A percentile compares a stretch with the other conserved stretches of the same genome.
Conservation (phyloP, 768 basidiomycete species). For the Pseudohyphozyma bogoriensis region DNA sequence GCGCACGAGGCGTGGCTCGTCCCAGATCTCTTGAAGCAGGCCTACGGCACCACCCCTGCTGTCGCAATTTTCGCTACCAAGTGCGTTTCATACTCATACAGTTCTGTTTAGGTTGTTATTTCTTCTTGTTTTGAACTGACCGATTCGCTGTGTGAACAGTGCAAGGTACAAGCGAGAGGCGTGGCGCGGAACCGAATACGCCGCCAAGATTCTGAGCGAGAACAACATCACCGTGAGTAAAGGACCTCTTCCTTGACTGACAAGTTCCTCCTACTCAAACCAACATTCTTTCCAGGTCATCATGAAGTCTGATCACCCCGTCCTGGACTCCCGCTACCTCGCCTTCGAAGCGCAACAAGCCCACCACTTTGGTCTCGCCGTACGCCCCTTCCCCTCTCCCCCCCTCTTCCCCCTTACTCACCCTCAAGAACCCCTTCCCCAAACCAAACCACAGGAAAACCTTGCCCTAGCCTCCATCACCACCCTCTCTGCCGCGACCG, state of each 20-base stretch:
- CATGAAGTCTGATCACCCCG: conserved; percentile 38
- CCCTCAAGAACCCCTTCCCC: background rate
- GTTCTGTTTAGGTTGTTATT: too few species aligned
- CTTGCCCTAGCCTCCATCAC: conserved; percentile 53
- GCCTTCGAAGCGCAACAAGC: conserved; percentile 76
- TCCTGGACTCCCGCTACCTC: conserved; percentile 57
- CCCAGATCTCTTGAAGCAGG: conserved; percentile 60
- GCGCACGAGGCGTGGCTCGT: conserved; percentile 73
- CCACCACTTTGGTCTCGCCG: conserved; percentile 11
- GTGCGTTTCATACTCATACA: too few species aligned
- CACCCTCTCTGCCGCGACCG: conserved; percentile 56
- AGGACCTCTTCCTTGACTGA: conserved; percentile 3
- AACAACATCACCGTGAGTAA: conserved; percentile 38
- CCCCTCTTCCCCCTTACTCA: background rate
- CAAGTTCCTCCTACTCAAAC: background rate
- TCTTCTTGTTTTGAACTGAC: background rate
- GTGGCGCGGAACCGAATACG: conserved; percentile 69
- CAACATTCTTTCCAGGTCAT: background rate
- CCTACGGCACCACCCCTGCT: conserved; percentile 52
- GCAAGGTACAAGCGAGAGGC: conserved; percentile 59
- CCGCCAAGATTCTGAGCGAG: conserved; percentile 61
- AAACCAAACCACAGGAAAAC: conserved; percentile 31
- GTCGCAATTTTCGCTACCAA: conserved; percentile 60
- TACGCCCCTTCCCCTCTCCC: background rate
- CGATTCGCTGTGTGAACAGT: background rate